Conservation (phyloP, 805 yeast species). For the Kuraishia hungarica region DNA sequence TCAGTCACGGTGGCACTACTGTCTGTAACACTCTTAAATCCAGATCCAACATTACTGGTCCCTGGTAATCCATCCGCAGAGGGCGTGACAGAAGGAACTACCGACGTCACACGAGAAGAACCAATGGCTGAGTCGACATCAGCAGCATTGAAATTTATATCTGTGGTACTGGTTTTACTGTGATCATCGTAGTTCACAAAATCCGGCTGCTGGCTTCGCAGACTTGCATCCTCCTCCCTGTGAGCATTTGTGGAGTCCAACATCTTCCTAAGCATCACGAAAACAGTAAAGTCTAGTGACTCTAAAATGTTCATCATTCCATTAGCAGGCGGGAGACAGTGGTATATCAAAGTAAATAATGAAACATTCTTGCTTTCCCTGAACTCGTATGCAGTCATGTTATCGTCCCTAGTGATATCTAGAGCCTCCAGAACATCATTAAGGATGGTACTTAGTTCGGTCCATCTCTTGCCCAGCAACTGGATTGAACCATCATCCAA, state of each 20-base stretch:
- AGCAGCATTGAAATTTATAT: not conserved
- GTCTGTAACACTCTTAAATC: not conserved
- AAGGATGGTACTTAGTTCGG: constrained; percentile 29
- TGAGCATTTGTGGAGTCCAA: constrained; percentile 9
- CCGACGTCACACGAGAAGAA: not conserved
- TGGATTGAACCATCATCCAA: constrained; percentile 41
- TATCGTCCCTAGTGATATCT: constrained; percentile 1
- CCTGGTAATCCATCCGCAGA: not conserved
- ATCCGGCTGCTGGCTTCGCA: not conserved
- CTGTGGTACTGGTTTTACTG: not conserved
- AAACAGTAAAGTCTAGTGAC: constrained; percentile 53
- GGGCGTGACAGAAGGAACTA: not conserved
- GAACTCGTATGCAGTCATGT: constrained; percentile 8
- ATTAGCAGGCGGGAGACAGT: constrained; percentile 39
- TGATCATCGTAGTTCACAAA: not conserved
- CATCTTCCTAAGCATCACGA: constrained; percentile 22
- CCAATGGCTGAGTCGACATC: constrained; percentile 7
- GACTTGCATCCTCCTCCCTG: not conserved
- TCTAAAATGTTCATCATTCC: constrained; percentile 45
- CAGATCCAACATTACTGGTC: not conserved
- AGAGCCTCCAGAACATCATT: constrained; percentile 30
- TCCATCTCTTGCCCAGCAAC: constrained; percentile 24
- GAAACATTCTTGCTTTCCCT: constrained; percentile 38
- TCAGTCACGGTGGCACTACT: not conserved
- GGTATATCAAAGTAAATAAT: constrained; percentile 43